Conservation (phyloP, 352 stramenopile genomes). For the Plasmopara viticola region DNA sequence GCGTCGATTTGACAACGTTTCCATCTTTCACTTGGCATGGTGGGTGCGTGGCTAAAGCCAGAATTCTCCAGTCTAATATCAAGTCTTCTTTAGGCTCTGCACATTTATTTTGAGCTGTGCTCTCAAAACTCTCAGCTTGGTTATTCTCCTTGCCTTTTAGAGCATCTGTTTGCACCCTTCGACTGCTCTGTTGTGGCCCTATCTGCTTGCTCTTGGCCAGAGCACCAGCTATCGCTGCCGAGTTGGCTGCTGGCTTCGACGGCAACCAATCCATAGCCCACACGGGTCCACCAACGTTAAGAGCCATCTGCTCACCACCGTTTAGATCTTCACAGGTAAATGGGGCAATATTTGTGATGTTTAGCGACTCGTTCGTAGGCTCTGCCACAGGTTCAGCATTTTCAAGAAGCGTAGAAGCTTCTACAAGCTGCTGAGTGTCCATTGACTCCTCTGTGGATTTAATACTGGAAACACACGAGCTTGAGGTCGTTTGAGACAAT, state of each 20-base stretch:
- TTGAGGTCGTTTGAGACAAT: conserved; percentile 8
- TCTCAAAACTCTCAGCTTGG: conserved; percentile 2
- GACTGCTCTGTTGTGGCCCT: conserved; percentile 5
- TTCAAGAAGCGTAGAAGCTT: conserved; percentile 6
- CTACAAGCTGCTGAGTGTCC: conserved; percentile 1
- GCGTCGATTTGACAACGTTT: conserved; percentile 53
- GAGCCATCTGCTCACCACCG: conserved; percentile 28
- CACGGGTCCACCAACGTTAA: conserved; percentile 69
- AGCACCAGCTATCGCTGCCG: conserved; percentile 4
- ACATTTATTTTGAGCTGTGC: conserved; percentile 5
- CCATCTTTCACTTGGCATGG: conserved; percentile 55
- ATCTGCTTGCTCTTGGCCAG: conserved; percentile 11
- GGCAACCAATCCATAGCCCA: conserved; percentile 81
- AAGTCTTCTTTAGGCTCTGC: conserved; percentile 1
- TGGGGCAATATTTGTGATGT: conserved; percentile 34
- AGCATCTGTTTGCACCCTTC: conserved; percentile 4
- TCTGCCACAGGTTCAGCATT: conserved; percentile 1
- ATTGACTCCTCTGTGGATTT: conserved; percentile 4
- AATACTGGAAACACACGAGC: conserved; percentile 3
- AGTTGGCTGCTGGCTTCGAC: conserved; percentile 11
- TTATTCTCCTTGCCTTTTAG: conserved; percentile 38
- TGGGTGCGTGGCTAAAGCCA: conserved; percentile 62
- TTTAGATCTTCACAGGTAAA: conserved; percentile 41
- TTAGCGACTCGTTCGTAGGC: background rate
- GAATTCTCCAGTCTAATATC: conserved; percentile 41